Conservation (phyloP, 805 yeast genomes). For the Wickerhamiella kazuoi region DNA sequence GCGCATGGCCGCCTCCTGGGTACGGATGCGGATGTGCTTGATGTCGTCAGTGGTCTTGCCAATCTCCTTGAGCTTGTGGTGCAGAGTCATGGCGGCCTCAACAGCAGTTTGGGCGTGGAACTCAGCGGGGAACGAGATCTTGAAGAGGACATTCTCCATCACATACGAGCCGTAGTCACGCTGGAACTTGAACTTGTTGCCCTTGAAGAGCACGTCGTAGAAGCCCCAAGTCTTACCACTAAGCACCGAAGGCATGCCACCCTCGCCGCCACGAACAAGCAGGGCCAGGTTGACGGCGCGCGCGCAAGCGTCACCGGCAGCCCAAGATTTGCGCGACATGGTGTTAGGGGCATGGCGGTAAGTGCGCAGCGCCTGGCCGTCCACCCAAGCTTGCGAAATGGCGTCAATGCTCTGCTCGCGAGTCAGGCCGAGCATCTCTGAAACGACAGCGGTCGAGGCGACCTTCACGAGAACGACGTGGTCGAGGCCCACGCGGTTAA, state of each 20-base stretch:
- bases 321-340: conserved; percentile 48
- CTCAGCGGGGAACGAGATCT: conserved; percentile 48
- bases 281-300: conserved; percentile 41
- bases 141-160: conserved; percentile 45
- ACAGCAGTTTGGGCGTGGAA: conserved; percentile 51
- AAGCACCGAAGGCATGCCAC: conserved; percentile 40
- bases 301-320: conserved; percentile 46
- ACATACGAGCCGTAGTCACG: conserved; percentile 38
- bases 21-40: conserved; percentile 31
- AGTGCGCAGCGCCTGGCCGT: conserved; percentile 41
- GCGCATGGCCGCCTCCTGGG: conserved; percentile 44
- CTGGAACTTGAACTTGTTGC: conserved; percentile 36
- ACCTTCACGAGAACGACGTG: conserved; percentile 42
- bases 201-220: conserved; percentile 41
- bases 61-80: conserved; percentile 21
- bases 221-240: conserved; percentile 47
- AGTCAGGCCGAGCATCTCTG: conserved; percentile 33
- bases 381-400: conserved; percentile 42
- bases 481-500: conserved; percentile 41
- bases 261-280: conserved; percentile 34
- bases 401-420: conserved; percentile 38
- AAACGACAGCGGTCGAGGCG: conserved; percentile 43
- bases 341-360: conserved; percentile 51
- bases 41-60: conserved; percentile 35
- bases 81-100: conserved; percentile 35